Evolutionary conservation across 2,329 filamentous ascomycete species (phyloP), one percentile per base, ranked within the genome.

Genomic region (Aspergillus puulaauensis): DNA sequence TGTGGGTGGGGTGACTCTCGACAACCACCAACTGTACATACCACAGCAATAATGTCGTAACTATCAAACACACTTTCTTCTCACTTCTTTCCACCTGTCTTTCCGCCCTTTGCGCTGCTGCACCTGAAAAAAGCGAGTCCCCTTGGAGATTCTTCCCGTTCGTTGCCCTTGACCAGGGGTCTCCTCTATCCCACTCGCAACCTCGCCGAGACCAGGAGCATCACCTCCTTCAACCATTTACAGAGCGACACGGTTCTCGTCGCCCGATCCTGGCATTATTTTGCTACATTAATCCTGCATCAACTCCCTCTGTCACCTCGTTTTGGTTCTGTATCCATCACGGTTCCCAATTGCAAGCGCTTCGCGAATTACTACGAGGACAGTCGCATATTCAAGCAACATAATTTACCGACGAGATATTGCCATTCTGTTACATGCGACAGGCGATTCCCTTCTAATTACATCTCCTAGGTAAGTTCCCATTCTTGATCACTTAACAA

Each of bases 1-100:
- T 54, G 56, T 58, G 56, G 56, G 56, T 58, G 56, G 56, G 56
- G 56, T 58, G 56, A 54, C 27, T 31, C 27, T 31, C 50, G 46
- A 54, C 19, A n/a, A 37, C 45, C 9, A 21, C 37, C 37, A 4
- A 27, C 35, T 41, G 46, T 51, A 37, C 44, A 49, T 37, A 50
- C 27, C 47, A 51, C 47, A 45, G 46, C 46, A 45, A 54, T 49
- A 45, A 54, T 49, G 40, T 19, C 37, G 44, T 48, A 45, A 6
- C 40, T 11, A 31, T 17, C 44, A 41, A 31, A 9, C 24, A 44
- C 31, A 17, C 33, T 14, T 33, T 19, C 31, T 14, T 17, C 48
- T 12, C 39, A 4, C 39, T 41, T 23, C 33, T 51, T 17, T 45
- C 14, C 43, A 23, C 19, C 49, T 15, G n/a, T 21, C 39, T 27